Conservation (phyloP, 129 eudicot species). For the Lactuca sativa region DNA sequence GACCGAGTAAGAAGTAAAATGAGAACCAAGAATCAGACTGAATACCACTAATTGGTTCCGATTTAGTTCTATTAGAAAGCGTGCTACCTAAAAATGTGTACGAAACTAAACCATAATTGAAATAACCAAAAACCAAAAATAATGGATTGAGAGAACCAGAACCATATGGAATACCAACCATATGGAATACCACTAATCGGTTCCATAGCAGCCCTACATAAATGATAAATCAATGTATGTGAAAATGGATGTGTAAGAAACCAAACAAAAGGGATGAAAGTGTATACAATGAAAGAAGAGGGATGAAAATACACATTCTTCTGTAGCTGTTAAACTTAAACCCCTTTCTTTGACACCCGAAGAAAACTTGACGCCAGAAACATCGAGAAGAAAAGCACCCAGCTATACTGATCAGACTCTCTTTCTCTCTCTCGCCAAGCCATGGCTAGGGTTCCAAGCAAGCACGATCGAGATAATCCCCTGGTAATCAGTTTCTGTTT, state of each 20-base stretch:
- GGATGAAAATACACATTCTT: neutral
- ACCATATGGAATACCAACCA: too few species aligned
- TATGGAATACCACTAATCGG: too few species aligned
- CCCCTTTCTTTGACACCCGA: conserved; percentile 12
- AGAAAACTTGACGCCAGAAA: conserved; percentile 25
- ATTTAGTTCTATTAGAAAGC: too few species aligned
- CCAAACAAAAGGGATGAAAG: neutral
- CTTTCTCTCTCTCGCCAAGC: neutral
- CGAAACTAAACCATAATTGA: too few species aligned
- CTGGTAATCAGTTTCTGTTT: conserved; percentile 22
- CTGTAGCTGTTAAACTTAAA: neutral
- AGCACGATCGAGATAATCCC: conserved; percentile 49
- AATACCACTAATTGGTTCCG: too few species aligned
- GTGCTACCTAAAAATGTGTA: too few species aligned
- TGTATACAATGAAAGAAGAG: neutral
- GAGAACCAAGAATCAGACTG: too few species aligned
- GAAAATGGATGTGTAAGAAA: neutral
- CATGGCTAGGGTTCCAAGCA: conserved; percentile 60
- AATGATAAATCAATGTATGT: too few species aligned
- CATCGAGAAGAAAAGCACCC: conserved; percentile 4
- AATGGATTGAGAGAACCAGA: too few species aligned
- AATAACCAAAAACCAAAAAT: too few species aligned
- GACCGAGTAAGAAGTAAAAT: too few species aligned
- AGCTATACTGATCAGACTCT: neutral
- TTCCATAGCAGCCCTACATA: too few species aligned